Conservation (phyloP, 1,284 basidiomycete species). For the Papiliotrema terrestris region DNA sequence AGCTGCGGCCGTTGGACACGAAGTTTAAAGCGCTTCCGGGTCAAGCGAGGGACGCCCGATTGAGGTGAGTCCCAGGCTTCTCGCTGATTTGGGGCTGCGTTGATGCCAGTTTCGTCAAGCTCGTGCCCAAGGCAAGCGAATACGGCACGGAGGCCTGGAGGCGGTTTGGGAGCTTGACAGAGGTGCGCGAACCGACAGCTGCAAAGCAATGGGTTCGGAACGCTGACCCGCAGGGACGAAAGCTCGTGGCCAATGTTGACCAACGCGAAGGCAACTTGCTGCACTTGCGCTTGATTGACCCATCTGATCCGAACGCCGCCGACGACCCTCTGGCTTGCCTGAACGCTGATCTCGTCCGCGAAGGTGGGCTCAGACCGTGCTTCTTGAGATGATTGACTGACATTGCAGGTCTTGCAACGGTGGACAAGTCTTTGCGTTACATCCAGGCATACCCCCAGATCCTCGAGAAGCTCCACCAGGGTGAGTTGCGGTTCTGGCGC, state of each 20-base stretch:
- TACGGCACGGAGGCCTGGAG: conserved; percentile 79
- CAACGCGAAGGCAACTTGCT: conserved; percentile 70
- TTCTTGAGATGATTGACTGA: neutral
- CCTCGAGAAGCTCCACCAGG: conserved; percentile 61
- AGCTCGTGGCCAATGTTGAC: conserved; percentile 86
- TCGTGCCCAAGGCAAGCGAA: conserved; percentile 71
- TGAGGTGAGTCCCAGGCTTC: conserved; percentile 25
- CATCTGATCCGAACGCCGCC: conserved; percentile 63
- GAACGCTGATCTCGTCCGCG: conserved; percentile 70
- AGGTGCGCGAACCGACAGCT: conserved; percentile 42
- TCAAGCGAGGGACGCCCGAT: conserved; percentile 52
- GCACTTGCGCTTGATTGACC: conserved; percentile 84
- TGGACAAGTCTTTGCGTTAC: conserved; percentile 78
- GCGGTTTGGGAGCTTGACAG: conserved; percentile 76
- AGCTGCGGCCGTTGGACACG: conserved; percentile 73
- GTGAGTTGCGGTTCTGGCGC: conserved; percentile 13
- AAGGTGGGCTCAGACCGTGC: conserved; percentile 29
- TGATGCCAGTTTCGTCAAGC: conserved; percentile 71
- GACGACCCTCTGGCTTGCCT: conserved; percentile 70
- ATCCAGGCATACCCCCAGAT: conserved; percentile 66
- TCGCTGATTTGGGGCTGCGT: neutral
- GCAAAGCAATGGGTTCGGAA: neutral
- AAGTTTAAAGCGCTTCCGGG: conserved; percentile 81
- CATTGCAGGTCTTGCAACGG: conserved; percentile 60
- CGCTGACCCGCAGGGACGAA: conserved; percentile 57